Base-by-base conservation (phyloP, 352 stramenopile species). In the Pythium oligandrum region DNA sequence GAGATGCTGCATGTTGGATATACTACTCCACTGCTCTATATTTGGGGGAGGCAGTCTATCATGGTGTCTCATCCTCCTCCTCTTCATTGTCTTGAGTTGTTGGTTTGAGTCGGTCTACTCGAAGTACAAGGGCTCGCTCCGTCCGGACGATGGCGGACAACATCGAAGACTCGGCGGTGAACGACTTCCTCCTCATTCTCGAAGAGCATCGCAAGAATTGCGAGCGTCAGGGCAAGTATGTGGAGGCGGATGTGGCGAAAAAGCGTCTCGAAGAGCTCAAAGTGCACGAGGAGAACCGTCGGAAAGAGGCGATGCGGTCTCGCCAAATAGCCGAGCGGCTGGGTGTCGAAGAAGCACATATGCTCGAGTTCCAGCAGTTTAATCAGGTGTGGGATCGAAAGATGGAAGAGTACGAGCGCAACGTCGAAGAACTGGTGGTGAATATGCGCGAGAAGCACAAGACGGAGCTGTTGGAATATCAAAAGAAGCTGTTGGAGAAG, bases 301-400 rank as follows among this genome's bases (percentile, higher is more conserved):
- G 90, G 32, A 89, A 88, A 63, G 94, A 98, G 63, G 88, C 91
- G n/a, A 97, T 98, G 87, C 86, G 94, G 34, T 96, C 88, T 30
- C 75, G 94, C 45, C 94, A 98, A 68, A 97, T 98, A 44, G 90
- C 93, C 33, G 95, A 98, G 61, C 78, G 89, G 3, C 65, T 98
- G 3, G 95, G 91, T 33, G 87, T 98, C 9, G 93, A 98, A 57
- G 95, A 98, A 63, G 91, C 95, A n/a, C 95, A 98, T 68, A 98
- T 98, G 93, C 84, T 98, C 44, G 95, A 98, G 76, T 98, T 98
- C 62, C 94, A 98, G 75, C 90, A 98, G 68, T 98, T 98, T 57
- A 98, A 98, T 73, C 72, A 93, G 39, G 76, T 96, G 38, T 98
- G 95, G 95, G 93, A 98, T 63, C 86, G 93, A 54, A 98, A 97